Evolutionary conservation across 2,329 filamentous ascomycete species (phyloP), one percentile per base, ranked within the genome.

Genomic region (Calonectria henricotiae): DNA sequence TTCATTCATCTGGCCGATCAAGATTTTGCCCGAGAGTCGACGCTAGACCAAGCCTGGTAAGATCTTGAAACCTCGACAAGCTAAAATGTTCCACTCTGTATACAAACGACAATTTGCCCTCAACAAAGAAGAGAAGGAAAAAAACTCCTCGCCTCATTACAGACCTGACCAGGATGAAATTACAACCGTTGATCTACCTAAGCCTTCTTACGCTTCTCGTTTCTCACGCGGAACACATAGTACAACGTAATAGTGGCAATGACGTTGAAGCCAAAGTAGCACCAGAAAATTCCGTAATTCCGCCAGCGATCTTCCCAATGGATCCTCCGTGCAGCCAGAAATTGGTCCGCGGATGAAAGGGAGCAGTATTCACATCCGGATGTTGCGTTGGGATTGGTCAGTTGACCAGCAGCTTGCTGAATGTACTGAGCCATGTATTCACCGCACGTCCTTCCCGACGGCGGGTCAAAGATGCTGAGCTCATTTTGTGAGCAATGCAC

Each of bases 261-360:
- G 46, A 91, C 85, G 75, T 92, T 91, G 79, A 92, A 91, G 1
- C 82, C 65, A 37, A 92, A 85, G 74, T 87, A 93, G 0, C 84
- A 88, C 86, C 89, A 92, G 75, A 92, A 81, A 54, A 92, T 83
- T 2, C 90, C 91, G 69, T 89, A 92, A 77, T 93, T 91, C 69
- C 90, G 83, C 91, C 91, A 93, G 15, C 88, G 73, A 71, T 89
- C 85, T 12, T 67, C 74, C 55, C 85, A 90, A 12, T 76, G 78
- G 43, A 89, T 85, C 27, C 79, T 72, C 13, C 81, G 81, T 0
- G 77, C 80, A 23, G 80, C 80, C 0, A 89, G 75, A 64, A 78
- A 94, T 79, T 93, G 86, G 63, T 89, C 85, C 2, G 91, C 92
- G 30, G 81, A 83, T 2, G 79, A 81, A 74, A 90, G 89, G 1